phyloP scores from a whole-genome alignment of 805 yeast species.

The Nakazawaea sp. region DNA sequence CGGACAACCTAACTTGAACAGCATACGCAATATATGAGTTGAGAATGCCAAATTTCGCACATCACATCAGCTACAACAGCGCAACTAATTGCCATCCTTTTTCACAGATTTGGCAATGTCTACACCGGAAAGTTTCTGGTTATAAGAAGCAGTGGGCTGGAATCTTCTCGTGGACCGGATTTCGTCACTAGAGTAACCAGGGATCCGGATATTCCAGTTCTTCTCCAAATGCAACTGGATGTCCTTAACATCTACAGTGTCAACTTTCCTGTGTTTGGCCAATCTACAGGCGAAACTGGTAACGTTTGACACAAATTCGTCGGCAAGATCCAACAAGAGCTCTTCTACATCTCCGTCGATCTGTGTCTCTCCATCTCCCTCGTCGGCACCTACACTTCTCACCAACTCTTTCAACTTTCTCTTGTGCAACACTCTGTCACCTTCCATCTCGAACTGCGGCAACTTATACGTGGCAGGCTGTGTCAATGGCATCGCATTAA shows the following conservation, averaged over 20 bases:
- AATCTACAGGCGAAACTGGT: conserved; percentile 90
- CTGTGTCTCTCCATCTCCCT: conserved; percentile 83
- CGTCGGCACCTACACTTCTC: conserved; percentile 72
- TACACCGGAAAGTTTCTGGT: conserved; percentile 63
- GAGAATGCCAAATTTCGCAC: too few relatives aligned
- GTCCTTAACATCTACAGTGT: conserved; percentile 80
- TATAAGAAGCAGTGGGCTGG: conserved; percentile 56
- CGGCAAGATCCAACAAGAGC: conserved; percentile 83
- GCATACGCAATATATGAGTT: too few relatives aligned
- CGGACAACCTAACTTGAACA: too few relatives aligned
- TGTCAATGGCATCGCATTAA: conserved; percentile 60
- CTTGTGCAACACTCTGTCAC: conserved; percentile 80
- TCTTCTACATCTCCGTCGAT: conserved; percentile 97
- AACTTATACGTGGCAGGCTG: conserved; percentile 70
- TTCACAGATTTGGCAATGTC: conserved; percentile 57
- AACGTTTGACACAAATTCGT: conserved; percentile 87
- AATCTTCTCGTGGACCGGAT: conserved; percentile 71
- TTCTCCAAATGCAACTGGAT: conserved; percentile 86
- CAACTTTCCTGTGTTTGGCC: conserved; percentile 91
- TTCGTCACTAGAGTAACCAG: conserved; percentile 91
- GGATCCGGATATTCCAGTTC: conserved; percentile 92
- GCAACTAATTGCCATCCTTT: conserved; percentile 28
- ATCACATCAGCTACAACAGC: too few relatives aligned
- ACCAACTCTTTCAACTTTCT: conserved; percentile 86
- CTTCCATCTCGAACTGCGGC: conserved; percentile 78